These are phyloP conservation scores for Globisporangium uncinulatum DNA, from an alignment of 352 stramenopile species.

Conservation along the genomic window DNA sequence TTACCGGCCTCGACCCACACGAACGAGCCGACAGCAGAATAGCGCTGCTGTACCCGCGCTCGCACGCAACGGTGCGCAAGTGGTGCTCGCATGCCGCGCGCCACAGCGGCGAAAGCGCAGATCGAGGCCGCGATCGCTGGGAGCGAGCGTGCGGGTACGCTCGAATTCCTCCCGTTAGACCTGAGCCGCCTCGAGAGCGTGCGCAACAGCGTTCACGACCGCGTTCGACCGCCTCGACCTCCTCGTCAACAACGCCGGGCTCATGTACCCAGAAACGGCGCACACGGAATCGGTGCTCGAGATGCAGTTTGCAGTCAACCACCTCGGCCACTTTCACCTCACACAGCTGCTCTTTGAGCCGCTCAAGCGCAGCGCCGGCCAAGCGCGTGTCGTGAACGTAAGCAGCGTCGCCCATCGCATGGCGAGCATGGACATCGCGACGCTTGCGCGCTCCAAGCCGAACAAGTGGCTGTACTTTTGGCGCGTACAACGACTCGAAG, in stretches of 20 bases:
- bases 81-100: conserved; percentile 69
- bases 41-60: conserved; percentile 50
- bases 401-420: conserved; percentile 30
- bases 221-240: neutral
- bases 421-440: conserved; percentile 10
- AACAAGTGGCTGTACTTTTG: conserved; percentile 8
- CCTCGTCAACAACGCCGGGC: conserved; percentile 28
- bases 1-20: no score
- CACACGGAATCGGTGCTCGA: conserved; percentile 26
- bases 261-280: conserved; percentile 16
- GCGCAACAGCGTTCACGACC: conserved; percentile 8
- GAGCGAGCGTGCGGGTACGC: neutral
- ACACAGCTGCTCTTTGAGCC: conserved; percentile 33
- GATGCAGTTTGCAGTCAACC: conserved; percentile 27
- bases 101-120: conserved; percentile 12
- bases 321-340: conserved; percentile 26
- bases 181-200: conserved; percentile 18
- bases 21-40: no score
- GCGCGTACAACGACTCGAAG: conserved; percentile 45
- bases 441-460: conserved; percentile 6
- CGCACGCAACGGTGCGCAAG: conserved; percentile 42
- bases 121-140: no score
- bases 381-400: conserved; percentile 27
- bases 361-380: conserved; percentile 15
- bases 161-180: conserved; percentile 24